A percentile compares a stretch with the other conserved stretches of the same genome.
Conservation (phyloP, 805 yeast species). For the Kluyveromyces wickerhamii region DNA sequence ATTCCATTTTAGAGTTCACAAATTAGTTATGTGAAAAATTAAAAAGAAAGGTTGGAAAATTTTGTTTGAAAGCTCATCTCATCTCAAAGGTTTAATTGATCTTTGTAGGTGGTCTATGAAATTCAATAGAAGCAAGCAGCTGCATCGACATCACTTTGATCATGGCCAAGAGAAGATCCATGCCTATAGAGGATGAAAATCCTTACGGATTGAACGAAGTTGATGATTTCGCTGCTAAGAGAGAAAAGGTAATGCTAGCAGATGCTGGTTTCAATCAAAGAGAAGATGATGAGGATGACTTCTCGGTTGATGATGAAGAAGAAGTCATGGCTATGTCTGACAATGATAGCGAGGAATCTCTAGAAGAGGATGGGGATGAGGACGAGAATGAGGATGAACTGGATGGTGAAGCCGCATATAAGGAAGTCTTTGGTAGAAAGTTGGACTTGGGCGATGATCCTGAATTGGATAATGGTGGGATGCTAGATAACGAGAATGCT, state of each 20-base stretch:
- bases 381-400: constrained; percentile 29
- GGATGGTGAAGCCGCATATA: constrained; percentile 33
- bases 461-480: constrained; percentile 25
- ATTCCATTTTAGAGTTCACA: too few species aligned
- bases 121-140: too few species aligned
- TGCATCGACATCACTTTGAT: constrained; percentile 14
- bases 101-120: too few species aligned
- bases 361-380: constrained; percentile 22
- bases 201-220: constrained; percentile 53
- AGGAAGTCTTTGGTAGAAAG: constrained; percentile 30
- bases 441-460: constrained; percentile 21
- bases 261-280: constrained; percentile 43
- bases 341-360: constrained; percentile 33
- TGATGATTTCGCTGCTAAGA: constrained; percentile 55
- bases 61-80: constrained; percentile 18
- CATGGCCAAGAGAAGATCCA: too few species aligned
- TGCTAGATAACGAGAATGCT: constrained; percentile 35
- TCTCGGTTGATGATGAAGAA: constrained; percentile 37
- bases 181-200: constrained; percentile 28
- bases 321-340: constrained; percentile 44
- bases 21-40: constrained; percentile 1
- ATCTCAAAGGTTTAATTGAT: too few species aligned
- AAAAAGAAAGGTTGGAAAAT: constrained; percentile 2
- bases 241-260: constrained; percentile 48
- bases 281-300: constrained; percentile 38